Conservation (phyloP, 371 early-diverging fungal species). For the Apophysomyces trapeziformis region DNA sequence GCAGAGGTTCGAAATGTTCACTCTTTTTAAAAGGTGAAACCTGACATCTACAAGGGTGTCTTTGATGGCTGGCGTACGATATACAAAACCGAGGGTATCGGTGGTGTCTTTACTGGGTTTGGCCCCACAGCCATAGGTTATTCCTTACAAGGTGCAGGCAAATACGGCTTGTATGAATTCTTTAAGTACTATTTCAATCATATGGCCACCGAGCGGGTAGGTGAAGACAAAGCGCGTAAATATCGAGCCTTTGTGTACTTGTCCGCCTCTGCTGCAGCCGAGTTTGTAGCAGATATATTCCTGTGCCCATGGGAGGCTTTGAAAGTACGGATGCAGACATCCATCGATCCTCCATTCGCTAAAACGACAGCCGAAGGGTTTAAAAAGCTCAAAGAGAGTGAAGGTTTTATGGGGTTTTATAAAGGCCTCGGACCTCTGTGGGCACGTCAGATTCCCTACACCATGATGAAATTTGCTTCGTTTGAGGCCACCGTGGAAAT, state of each 20-base stretch:
- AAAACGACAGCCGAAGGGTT: constrained; percentile 66
- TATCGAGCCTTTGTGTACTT: constrained; percentile 78
- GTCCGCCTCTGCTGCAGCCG: constrained; percentile 84
- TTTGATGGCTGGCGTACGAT: constrained; percentile 70
- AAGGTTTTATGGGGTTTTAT: constrained; percentile 74
- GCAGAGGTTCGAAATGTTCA: not conserved
- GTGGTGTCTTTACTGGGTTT: constrained; percentile 77
- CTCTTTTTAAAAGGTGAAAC: constrained; percentile 37
- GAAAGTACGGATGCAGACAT: constrained; percentile 80
- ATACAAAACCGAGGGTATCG: constrained; percentile 71
- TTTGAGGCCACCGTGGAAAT: constrained; percentile 82
- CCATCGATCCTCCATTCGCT: constrained; percentile 65
- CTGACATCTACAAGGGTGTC: constrained; percentile 71
- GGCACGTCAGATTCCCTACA: constrained; percentile 92
- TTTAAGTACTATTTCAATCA: constrained; percentile 77
- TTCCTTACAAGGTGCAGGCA: constrained; percentile 86
- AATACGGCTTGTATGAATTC: constrained; percentile 89
- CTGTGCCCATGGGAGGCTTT: constrained; percentile 85
- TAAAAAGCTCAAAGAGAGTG: constrained; percentile 56
- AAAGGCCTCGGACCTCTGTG: constrained; percentile 80
- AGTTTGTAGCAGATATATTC: constrained; percentile 85
- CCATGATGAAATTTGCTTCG: constrained; percentile 93
- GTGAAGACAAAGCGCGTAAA: constrained; percentile 74
- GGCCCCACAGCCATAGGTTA: constrained; percentile 87
- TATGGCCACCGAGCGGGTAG: constrained; percentile 40